Base-by-base conservation (phyloP, 192 early-diverging fungal genomes). In the Pilobolus umbonatus region DNA sequence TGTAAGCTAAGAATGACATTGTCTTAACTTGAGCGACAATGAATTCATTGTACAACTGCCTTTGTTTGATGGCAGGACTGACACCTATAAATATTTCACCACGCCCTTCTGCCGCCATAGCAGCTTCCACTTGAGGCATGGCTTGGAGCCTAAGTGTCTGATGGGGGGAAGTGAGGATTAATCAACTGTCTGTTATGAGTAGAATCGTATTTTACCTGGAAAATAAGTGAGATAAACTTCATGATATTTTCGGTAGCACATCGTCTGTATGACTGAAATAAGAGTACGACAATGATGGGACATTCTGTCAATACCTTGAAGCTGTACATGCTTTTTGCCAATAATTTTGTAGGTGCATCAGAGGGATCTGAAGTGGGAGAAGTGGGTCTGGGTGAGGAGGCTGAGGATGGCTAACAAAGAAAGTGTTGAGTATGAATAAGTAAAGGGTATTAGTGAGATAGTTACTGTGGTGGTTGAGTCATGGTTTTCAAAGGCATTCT, bases 291-390 rank as follows among this genome's bases (percentile, higher is more conserved):
- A 39, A 98, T 98, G 24, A 99, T 96, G 4, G 97, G 97, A 62
- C 95, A 95, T 62, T 99, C 97, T 1, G 92, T 95, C 60, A 99
- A 65, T 11, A 99, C 96, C 69, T 99, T 99, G 81, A 99, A 98
- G 61, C 91, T 94, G 40, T 77, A 79, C 64, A 90, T 70, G 62
- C 88, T 90, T 57, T 72, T 81, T 24, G 76, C 81, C 2, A 98
- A 75, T 9, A 80, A 77, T 57, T 88, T 88, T 45, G 74, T 67
- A 5, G 72, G 67, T 53, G 59, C 65, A 72, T 79, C 80, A 55
- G 80, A 44, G 24, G 77, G n/a, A 30, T 88, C 88, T 10, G 86
- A 68, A 6, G 77, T 80, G 19, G 89, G 89, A 0, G 89, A 91
- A 64, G 86, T 83, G 53, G 89, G 88, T 25, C 86, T 76, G 9